Evolutionary conservation across 441 rosid genomes (phyloP), one percentile per base, ranked within the genome.

Genomic region (Manihot esculenta): DNA sequence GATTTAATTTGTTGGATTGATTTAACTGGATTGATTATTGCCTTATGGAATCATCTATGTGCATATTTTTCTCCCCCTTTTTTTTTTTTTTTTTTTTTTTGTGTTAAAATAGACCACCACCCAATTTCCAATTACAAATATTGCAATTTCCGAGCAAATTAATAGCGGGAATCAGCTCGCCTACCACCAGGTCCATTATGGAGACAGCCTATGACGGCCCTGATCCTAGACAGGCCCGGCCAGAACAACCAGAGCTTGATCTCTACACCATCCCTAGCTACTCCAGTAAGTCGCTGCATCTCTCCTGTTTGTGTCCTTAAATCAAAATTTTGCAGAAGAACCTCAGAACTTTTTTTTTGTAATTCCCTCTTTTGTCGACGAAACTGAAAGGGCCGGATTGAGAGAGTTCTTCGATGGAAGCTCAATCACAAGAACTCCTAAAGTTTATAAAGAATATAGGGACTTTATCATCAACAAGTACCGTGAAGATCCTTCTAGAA

Each of bases 401-500:
- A 83, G 72, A 66, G 98, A 92, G 70, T 95, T 92, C 83, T 95
- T 90, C 84, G 92, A 82, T 64, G 90, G 90, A 60, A 85, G 84
- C 78, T 92, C 99, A n/a, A 85, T 91, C 51, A 88, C 96, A 7
- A 82, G 97, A 77, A 92, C 96, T 15, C 98, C 97, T 1, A 92
- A 85, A 79, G 84, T 95, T 14, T 95, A 95, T 88, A 91, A 93
- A 66, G 99, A 95, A 21, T 95, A 91, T 69, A 68, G 98, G 35
- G 99, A 95, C 57, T 95, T 95, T 78, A 89, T 95, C 51, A 93
- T 95, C 86, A 92, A 83, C 68, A 93, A 89, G 82, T 91, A 80
- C 82, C 81, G 99, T 54, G 96, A 93, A 62, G 94, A 91, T 68
- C 86, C 97, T 69, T 79, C 87, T 3, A 69, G 86, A 65, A 80